Evolutionary conservation across 2,329 filamentous ascomycete species (phyloP), one percentile per base, ranked within the genome.

Genomic region (Fusarium bactridioides): DNA sequence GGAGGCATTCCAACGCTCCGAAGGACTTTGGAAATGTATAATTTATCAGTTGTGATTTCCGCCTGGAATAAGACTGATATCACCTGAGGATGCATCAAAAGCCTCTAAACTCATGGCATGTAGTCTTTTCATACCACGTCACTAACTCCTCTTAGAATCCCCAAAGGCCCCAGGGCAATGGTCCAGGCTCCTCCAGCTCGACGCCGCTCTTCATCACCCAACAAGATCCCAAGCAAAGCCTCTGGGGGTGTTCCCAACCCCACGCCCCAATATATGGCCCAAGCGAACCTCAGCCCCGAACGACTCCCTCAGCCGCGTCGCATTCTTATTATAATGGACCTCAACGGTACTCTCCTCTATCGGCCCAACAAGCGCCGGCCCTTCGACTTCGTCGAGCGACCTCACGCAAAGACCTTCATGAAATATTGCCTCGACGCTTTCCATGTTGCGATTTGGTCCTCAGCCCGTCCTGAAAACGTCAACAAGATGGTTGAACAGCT

Each of bases 391-490:
- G 82, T 90, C 47, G 83, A 87, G 72, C 92, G 96, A 2, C 93
- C 93, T 0, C 86, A 91, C 71, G 87, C 96, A 3, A 76, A 83
- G 6, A 74, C 83, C 1, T 98, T 99, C 80, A 83, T 98, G 7
- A 78, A 86, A 33, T 94, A 94, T 80, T 88, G 95, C 73, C 86
- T 97, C 74, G 82, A 88, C 18, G 90, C 91, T 65, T 95, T 97
- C 83, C 85, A 86, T 58, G 92, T 97, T 35, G 94, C 94, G 83
- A 89, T 98, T 64, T 99, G 95, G 94, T 97, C 95, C 4, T 97
- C 94, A 11, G 94, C 95, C 0, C 88, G 87, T 25, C 91, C 91
- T 0, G 81, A 87, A 3, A 98, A 96, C 72, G 94, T 97, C 19
- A 73, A 81, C 13, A 83, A 82, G 40, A 93, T 97, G 86, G 89